Percentiles rank a stretch among this genome's conserved stretches.
phyloP scores from a whole-genome alignment of 148 eudicot genomes.

The Mesembryanthemum crystallinum region DNA sequence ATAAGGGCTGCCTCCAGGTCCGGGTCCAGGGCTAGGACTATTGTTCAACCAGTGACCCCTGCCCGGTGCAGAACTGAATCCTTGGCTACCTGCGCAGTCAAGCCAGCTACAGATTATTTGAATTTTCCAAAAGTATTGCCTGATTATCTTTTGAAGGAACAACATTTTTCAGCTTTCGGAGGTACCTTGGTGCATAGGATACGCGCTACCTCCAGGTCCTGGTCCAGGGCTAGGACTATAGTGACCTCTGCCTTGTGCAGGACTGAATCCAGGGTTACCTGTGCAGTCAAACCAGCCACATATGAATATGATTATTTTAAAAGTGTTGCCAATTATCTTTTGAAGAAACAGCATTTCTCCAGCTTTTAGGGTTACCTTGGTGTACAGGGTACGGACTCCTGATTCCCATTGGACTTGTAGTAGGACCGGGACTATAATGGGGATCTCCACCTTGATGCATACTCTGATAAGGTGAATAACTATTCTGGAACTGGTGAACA shows the following conservation, averaged over 20 bases:
- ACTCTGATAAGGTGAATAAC: constrained; percentile 34
- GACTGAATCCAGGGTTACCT: constrained; percentile 35
- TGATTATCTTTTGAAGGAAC: not conserved
- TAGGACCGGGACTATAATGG: constrained; percentile 23
- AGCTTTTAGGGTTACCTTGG: constrained; percentile 23
- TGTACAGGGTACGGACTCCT: constrained; percentile 34
- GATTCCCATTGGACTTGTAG: constrained; percentile 35
- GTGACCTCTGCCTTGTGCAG: constrained; percentile 36
- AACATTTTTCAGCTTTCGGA: not conserved
- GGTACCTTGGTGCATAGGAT: constrained; percentile 35
- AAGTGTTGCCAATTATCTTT: not conserved
- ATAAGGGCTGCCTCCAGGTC: constrained; percentile 32
- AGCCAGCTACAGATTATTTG: no score
- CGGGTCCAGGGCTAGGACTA: constrained; percentile 37
- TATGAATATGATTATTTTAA: constrained; percentile 1
- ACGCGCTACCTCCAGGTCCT: constrained; percentile 36
- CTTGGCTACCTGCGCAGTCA: constrained; percentile 36
- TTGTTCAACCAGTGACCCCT: constrained; percentile 31
- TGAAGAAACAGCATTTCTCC: not conserved
- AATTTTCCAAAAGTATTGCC: not conserved
- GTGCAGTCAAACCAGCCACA: constrained; percentile 22
- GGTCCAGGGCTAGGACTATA: constrained; percentile 37
- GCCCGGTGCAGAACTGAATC: constrained; percentile 29
- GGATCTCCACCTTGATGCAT: constrained; percentile 37
- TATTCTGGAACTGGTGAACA: constrained; percentile 32